A percentile compares a stretch with the other conserved stretches of the same genome.
Conservation (phyloP, 768 basidiomycete species). For the Mycena olivaceomarginata region DNA sequence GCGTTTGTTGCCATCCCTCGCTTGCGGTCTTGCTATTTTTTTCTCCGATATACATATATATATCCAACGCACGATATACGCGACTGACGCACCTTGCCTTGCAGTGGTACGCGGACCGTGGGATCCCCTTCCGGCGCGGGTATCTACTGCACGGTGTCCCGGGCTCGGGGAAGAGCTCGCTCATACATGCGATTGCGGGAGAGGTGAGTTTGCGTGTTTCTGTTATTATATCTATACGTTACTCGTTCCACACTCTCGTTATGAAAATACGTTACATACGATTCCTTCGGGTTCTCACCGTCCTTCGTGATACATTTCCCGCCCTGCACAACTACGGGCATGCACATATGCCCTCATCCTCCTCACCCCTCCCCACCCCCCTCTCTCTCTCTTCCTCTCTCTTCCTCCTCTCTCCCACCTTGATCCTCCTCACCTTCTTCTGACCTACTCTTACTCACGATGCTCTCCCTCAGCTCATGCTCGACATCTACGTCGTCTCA, state of each 20-base stretch:
- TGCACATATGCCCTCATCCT: too few species aligned
- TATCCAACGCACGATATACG: too few species aligned
- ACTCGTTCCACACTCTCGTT: too few species aligned
- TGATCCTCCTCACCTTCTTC: too few species aligned
- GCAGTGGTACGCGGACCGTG: conserved; percentile 95
- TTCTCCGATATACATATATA: too few species aligned
- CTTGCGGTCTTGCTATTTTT: too few species aligned
- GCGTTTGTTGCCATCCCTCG: too few species aligned
- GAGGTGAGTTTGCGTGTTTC: conserved; percentile 55
- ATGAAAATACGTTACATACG: too few species aligned
- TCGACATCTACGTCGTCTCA: conserved; percentile 95
- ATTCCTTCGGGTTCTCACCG: background rate
- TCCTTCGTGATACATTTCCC: too few species aligned
- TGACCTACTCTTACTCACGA: background rate
- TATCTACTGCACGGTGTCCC: conserved; percentile 91
- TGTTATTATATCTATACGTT: background rate
- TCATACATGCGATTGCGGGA: conserved; percentile 92
- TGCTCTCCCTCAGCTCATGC: conserved; percentile 68
- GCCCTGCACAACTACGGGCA: too few species aligned
- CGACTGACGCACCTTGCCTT: conserved; percentile 22
- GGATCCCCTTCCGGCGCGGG: conserved; percentile 93
- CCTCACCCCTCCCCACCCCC: background rate
- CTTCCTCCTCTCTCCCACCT: background rate
- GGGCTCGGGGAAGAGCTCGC: conserved; percentile 90
- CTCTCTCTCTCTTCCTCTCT: background rate